Percentiles rank a stretch among this genome's conserved stretches.
Conservation (phyloP, 2,329 filamentous ascomycete species). For the Claviceps sp. region DNA sequence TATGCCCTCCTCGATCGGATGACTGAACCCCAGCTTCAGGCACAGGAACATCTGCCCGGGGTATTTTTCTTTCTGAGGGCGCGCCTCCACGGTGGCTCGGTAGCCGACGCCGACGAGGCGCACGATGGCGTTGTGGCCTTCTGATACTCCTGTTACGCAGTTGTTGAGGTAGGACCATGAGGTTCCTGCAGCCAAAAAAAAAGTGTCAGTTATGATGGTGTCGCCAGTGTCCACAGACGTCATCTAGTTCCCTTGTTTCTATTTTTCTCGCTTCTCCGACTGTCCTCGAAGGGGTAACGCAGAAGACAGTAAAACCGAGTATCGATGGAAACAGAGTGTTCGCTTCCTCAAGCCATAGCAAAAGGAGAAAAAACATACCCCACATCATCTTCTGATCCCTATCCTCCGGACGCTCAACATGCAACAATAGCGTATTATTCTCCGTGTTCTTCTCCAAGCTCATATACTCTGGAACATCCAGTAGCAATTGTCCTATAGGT, state of each 20-base stretch:
- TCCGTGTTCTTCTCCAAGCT: constrained; percentile 54
- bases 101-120: constrained; percentile 93
- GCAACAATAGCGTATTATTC: constrained; percentile 50
- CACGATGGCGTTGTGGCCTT: constrained; percentile 89
- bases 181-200: constrained; percentile 46
- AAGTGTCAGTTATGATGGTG: not conserved
- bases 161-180: constrained; percentile 82
- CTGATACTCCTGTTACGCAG: constrained; percentile 84
- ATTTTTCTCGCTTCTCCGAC: too few species aligned
- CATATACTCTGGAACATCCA: constrained; percentile 70
- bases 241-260: not conserved
- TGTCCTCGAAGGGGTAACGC: too few species aligned
- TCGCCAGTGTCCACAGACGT: too few species aligned
- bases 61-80: constrained; percentile 60
- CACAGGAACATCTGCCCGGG: constrained; percentile 79
- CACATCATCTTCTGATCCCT: constrained; percentile 88
- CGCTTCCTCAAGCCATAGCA: not conserved
- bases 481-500: constrained; percentile 52
- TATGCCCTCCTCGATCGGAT: constrained; percentile 81
- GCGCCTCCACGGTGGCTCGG: constrained; percentile 72
- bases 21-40: constrained; percentile 91
- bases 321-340: too few species aligned
- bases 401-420: constrained; percentile 52
- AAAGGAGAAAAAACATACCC: constrained; percentile 42
- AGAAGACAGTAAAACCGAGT: too few species aligned